Conservation (phyloP, 345 rosid species). For the Abelmoschus esculentus region DNA sequence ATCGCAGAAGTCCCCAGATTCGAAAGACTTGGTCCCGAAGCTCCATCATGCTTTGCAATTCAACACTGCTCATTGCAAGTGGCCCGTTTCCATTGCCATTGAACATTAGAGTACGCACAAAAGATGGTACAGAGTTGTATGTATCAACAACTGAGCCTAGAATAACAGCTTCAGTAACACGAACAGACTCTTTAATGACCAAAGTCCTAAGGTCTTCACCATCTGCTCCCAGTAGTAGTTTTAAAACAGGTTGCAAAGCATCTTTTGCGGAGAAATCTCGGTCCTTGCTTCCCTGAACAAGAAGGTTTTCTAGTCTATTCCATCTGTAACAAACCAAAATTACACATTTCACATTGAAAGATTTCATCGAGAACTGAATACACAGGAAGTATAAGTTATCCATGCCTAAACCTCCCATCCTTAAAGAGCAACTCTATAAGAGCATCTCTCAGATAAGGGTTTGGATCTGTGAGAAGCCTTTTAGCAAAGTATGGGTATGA, state of each 20-base stretch:
- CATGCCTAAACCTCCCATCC: constrained; percentile 84
- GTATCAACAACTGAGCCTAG: constrained; percentile 54
- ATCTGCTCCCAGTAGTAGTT: constrained; percentile 59
- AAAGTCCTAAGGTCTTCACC: constrained; percentile 75
- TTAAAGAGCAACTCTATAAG: constrained; percentile 91
- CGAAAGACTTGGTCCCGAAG: constrained; percentile 72
- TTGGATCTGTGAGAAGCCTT: constrained; percentile 96
- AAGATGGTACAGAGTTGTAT: constrained; percentile 56
- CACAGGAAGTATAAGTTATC: not conserved
- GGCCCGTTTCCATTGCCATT: constrained; percentile 52
- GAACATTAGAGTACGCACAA: constrained; percentile 41
- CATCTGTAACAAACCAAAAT: constrained; percentile 44
- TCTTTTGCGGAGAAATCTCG: constrained; percentile 86
- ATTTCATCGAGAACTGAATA: not conserved
- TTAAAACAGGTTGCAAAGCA: constrained; percentile 82
- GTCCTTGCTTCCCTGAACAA: constrained; percentile 86
- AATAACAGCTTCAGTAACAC: constrained; percentile 71
- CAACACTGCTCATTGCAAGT: constrained; percentile 44
- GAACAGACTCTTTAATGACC: constrained; percentile 79
- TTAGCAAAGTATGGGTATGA: constrained; percentile 97
- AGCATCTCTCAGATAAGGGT: constrained; percentile 95
- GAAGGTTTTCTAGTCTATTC: constrained; percentile 93
- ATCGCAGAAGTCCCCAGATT: constrained; percentile 68
- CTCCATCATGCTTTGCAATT: constrained; percentile 51
- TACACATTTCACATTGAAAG: not conserved